phyloP scores from a whole-genome alignment of 441 rosid species.

The Populus trichocarpa region DNA sequence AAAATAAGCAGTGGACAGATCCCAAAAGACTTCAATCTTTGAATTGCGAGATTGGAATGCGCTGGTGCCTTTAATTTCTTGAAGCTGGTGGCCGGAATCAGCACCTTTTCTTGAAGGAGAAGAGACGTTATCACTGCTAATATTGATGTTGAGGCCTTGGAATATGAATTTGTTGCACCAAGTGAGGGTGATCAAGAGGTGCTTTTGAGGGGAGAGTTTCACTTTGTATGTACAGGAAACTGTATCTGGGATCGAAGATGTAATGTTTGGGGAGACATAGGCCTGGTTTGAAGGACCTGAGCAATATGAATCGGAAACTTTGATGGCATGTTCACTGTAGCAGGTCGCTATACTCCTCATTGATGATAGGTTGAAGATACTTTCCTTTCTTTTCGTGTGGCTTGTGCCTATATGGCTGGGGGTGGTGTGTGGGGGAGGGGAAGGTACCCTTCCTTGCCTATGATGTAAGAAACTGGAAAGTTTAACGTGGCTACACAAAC shows the following conservation, averaged over 20 bases:
- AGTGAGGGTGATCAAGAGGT: conserved; percentile 45
- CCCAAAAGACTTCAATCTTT: conserved; percentile 61
- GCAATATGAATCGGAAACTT: conserved; percentile 81
- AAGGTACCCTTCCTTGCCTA: conserved; percentile 17
- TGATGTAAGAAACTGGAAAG: conserved; percentile 27
- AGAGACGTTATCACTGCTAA: conserved; percentile 25
- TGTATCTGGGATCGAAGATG: conserved; percentile 47
- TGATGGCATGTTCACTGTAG: conserved; percentile 83
- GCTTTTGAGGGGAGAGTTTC: conserved; percentile 36
- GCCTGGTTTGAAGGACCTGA: conserved; percentile 68
- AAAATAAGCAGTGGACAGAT: conserved; percentile 60
- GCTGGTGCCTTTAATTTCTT: conserved; percentile 44
- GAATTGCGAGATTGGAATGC: conserved; percentile 46
- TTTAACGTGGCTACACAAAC: conserved; percentile 11
- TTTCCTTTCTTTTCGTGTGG: not conserved
- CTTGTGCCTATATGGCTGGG: not conserved
- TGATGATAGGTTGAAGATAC: not conserved
- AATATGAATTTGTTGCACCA: conserved; percentile 48
- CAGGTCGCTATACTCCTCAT: conserved; percentile 86
- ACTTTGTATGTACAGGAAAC: conserved; percentile 52
- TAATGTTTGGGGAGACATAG: conserved; percentile 39
- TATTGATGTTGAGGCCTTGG: conserved; percentile 27
- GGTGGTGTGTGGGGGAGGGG: not conserved
- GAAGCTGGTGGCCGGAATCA: conserved; percentile 26
- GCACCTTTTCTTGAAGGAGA: conserved; percentile 26